Evolutionary conservation across 345 rosid species (phyloP), one percentile per base, ranked within the genome.

Genomic region (Gossypium rotundifolium): DNA sequence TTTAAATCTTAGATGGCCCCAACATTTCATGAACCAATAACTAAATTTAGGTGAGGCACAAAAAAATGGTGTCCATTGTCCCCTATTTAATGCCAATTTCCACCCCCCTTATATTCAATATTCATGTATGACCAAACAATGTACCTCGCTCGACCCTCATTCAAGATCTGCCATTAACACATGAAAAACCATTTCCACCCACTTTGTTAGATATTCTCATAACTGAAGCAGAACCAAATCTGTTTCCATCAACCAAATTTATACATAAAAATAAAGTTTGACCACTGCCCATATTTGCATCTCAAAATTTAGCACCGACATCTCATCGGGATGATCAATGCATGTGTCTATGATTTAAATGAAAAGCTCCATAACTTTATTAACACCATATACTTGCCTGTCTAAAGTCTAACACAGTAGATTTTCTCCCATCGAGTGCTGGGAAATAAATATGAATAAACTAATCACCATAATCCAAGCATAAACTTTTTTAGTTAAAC

Each of bases 51-150:
- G 70, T 44, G 29, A 44, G n/a, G 51, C 29, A 20, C 52, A 11
- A 18, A 65, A 7, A 44, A 3, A 11, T 45, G 54, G 2, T 65
- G 53, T 48, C 52, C 40, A 33, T 17, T 48, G 14, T 48, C 14
- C 12, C n/a, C 70, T 0, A 44, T 45, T 65, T 65, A 45, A 42
- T 45, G 54, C n/a, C 27, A 42, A 18, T 18, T 20, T n/a, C 11
- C 29, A 5, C n/a, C 52, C 4, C 4, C 9, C 20, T 1, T 44
- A 4, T 5, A 18, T 44, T 33, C 40, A 33, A 48, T 48, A 12
- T 48, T 44, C 51, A 65, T 44, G 53, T 65, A 14, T 65, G 7
- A 68, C 44, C 72, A 48, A 68, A 68, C 72, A 68, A 48, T 68
- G 23, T 10, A 51, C 20, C 17, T 13, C 40, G 7, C 40, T 33